These are phyloP conservation scores for Penicillium oxalicum DNA, from an alignment of 2,329 filamentous ascomycete species.

Conservation along the genomic window DNA sequence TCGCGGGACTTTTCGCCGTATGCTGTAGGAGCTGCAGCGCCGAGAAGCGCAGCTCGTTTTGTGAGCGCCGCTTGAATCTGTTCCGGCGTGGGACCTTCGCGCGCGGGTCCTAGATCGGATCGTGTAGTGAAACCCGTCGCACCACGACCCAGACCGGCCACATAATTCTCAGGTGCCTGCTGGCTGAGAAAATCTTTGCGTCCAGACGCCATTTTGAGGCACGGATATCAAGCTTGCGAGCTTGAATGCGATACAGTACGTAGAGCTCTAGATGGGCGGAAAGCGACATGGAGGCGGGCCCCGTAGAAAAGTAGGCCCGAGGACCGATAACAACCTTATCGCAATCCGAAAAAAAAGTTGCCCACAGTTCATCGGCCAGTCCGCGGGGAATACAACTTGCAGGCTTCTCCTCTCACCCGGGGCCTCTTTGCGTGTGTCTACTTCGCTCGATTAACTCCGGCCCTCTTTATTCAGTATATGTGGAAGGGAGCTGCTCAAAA, in stretches of 20 bases:
- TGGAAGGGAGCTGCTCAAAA: slow-evolving; percentile 24
- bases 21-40: slow-evolving; percentile 63
- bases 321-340: slow-evolving; percentile 22
- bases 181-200: slow-evolving; percentile 85
- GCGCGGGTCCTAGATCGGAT: slow-evolving; percentile 89
- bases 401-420: background rate
- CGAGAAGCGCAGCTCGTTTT: slow-evolving; percentile 81
- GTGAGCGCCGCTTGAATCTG: slow-evolving; percentile 97
- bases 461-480: background rate
- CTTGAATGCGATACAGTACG: background rate
- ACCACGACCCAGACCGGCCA: slow-evolving; percentile 93
- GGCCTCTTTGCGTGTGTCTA: background rate
- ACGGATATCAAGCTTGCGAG: slow-evolving; percentile 3
- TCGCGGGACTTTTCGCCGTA: slow-evolving; percentile 65
- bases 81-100: slow-evolving; percentile 92
- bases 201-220: slow-evolving; percentile 49
- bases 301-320: slow-evolving; percentile 18
- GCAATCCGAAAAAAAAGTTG: slow-evolving; percentile 20
- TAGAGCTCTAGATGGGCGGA: slow-evolving; percentile 3
- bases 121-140: slow-evolving; percentile 97
- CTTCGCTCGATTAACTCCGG: too few species aligned
- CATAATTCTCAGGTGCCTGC: slow-evolving; percentile 78
- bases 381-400: background rate
- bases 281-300: slow-evolving; percentile 6
- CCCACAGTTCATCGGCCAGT: slow-evolving; percentile 10